phyloP scores from a whole-genome alignment of 73 alveolate genomes.

The Tetrahymena thermophila region DNA sequence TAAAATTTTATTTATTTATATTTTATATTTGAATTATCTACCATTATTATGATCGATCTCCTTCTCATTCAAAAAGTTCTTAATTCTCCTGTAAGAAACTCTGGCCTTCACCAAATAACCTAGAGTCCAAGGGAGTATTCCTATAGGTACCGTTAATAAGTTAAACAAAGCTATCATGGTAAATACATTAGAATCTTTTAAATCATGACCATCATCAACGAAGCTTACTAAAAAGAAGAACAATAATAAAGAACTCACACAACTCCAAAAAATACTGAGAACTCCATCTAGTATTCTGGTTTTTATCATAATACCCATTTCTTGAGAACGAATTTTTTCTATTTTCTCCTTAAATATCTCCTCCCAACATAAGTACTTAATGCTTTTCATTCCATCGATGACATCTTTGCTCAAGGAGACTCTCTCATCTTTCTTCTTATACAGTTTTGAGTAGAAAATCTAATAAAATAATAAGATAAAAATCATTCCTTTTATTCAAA shows the following conservation, averaged over 20 bases:
- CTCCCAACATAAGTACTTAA: conserved; percentile 36
- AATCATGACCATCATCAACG: conserved; percentile 6
- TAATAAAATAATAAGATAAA: not conserved
- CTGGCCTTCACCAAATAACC: conserved; percentile 13
- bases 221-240: conserved; percentile 9
- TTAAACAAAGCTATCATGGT: conserved; percentile 37
- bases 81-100: conserved; percentile 22
- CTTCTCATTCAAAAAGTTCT: conserved; percentile 13
- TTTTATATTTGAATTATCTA: not conserved
- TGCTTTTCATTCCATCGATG: conserved; percentile 39
- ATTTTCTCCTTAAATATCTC: conserved; percentile 22
- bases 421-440: conserved; percentile 27
- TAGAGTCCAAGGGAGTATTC: conserved; percentile 23
- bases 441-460: conserved; percentile 11
- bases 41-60: conserved; percentile 20
- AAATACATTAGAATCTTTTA: conserved; percentile 11
- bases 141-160: conserved; percentile 21
- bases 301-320: not conserved
- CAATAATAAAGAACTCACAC: conserved; percentile 14
- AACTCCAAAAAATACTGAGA: conserved; percentile 14
- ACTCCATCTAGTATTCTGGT: conserved; percentile 15
- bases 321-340: conserved; percentile 8
- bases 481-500: not conserved
- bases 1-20: not conserved
- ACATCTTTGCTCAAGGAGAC: conserved; percentile 29